Evolutionary conservation across 2,329 filamentous ascomycete species (phyloP).

Genomic region (Xylaria sp.): DNA sequence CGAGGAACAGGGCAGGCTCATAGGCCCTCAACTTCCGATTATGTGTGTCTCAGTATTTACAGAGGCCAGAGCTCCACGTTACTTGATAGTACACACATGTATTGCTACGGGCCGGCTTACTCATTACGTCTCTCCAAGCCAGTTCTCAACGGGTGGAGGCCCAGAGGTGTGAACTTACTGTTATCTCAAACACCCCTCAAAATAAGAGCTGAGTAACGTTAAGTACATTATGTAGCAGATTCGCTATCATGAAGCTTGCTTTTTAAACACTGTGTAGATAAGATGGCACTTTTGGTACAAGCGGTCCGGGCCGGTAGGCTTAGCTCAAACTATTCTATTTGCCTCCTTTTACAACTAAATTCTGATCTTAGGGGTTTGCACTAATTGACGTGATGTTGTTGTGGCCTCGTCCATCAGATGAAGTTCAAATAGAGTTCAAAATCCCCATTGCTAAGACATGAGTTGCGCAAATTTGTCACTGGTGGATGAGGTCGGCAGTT

Average conservation of each 20-base stretch:
- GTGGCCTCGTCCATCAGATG: constrained; percentile 16
- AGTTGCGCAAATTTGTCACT: constrained; percentile 16
- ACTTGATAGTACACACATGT: constrained; percentile 12
- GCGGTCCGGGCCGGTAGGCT: constrained; percentile 10
- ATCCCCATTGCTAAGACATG: constrained; percentile 16
- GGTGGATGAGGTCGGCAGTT: constrained; percentile 30
- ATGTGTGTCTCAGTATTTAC: constrained; percentile 11
- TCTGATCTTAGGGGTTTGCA: background rate
- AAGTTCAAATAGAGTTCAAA: constrained; percentile 34
- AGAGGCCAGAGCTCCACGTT: background rate
- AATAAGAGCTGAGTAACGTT: background rate
- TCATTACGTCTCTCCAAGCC: constrained; percentile 9
- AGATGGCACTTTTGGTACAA: constrained; percentile 2
- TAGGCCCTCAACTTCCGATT: background rate
- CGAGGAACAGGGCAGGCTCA: background rate
- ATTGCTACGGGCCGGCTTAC: constrained; percentile 14
- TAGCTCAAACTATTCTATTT: background rate
- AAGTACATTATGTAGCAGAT: background rate
- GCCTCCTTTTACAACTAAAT: background rate
- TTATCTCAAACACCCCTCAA: background rate
- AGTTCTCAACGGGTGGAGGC: constrained; percentile 11
- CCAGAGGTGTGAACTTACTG: background rate
- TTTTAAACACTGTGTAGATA: constrained; percentile 6
- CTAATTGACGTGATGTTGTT: background rate
- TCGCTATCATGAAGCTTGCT: background rate